These are phyloP conservation scores for Pyronema omphalodes DNA, from an alignment of 495 filamentous ascomycete species.

Conservation along the genomic window DNA sequence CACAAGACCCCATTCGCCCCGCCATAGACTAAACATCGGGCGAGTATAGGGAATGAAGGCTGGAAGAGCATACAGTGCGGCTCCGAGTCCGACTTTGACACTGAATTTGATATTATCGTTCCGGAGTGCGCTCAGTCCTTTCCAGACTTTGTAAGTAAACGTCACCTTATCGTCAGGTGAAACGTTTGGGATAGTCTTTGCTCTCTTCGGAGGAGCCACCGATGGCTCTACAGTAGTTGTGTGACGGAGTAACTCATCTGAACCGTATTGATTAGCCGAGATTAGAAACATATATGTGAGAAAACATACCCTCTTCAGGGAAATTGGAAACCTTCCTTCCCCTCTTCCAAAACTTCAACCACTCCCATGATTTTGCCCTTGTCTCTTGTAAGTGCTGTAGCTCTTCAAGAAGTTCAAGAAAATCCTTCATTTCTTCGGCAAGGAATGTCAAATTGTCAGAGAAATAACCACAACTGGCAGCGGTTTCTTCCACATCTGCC, in stretches of 20 bases:
- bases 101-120: conserved; percentile 60
- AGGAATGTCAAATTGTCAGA: conserved; percentile 75
- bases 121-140: conserved; percentile 37
- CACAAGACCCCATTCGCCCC: conserved; percentile 89
- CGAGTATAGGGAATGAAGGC: conserved; percentile 64
- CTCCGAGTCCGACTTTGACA: conserved; percentile 80
- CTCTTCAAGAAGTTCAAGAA: conserved; percentile 69
- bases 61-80: conserved; percentile 67
- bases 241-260: not conserved
- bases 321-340: not conserved
- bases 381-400: conserved; percentile 40
- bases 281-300: not conserved
- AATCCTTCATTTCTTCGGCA: conserved; percentile 68
- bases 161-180: conserved; percentile 34
- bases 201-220: conserved; percentile 9
- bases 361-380: conserved; percentile 53
- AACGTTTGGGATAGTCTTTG: conserved; percentile 17
- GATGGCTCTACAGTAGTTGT: not conserved
- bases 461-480: conserved; percentile 89
- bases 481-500: conserved; percentile 89
- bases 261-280: not conserved
- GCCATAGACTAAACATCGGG: conserved; percentile 69
- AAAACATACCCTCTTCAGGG: conserved; percentile 9
- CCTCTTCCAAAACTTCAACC: conserved; percentile 64
- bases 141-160: conserved; percentile 39